These are phyloP conservation scores for Wickerhamomyces ciferrii DNA, from an alignment of 805 yeast species.

Conservation along the genomic window DNA sequence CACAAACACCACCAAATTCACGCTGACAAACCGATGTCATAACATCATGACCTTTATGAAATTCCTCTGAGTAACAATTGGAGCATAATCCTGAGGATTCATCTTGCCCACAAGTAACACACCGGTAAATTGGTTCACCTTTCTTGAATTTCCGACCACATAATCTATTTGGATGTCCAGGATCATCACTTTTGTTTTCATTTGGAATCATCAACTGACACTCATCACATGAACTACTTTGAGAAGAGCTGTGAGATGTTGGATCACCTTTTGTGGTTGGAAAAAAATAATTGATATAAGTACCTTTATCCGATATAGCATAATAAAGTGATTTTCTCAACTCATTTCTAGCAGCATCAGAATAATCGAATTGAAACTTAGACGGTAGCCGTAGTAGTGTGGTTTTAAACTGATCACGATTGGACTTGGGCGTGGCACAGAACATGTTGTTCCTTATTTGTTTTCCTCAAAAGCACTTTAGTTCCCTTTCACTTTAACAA, in stretches of 20 bases:
- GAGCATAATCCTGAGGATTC: slow-evolving; percentile 83
- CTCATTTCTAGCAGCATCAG: slow-evolving; percentile 22
- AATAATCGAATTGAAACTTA: slow-evolving; percentile 26
- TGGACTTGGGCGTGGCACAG: neutral
- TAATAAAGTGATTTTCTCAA: slow-evolving; percentile 38
- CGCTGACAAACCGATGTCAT: slow-evolving; percentile 58
- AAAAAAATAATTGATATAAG: slow-evolving; percentile 34
- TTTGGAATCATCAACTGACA: slow-evolving; percentile 11
- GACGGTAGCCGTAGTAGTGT: slow-evolving; percentile 29
- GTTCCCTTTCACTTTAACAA: too few species aligned
- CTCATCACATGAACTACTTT: slow-evolving; percentile 17
- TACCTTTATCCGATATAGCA: slow-evolving; percentile 37
- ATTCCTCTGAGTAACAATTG: slow-evolving; percentile 62
- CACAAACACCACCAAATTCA: slow-evolving; percentile 56
- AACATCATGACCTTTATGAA: slow-evolving; percentile 71
- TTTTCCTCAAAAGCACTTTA: too few species aligned
- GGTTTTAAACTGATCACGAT: neutral
- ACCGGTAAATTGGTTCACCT: slow-evolving; percentile 80
- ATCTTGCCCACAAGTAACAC: slow-evolving; percentile 71
- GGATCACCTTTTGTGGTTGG: slow-evolving; percentile 18
- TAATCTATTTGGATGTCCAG: slow-evolving; percentile 56
- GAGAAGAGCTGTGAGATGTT: slow-evolving; percentile 19
- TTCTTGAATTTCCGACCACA: slow-evolving; percentile 68
- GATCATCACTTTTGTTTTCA: slow-evolving; percentile 16
- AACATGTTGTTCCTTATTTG: too few species aligned